These are phyloP conservation scores for Stachybotrys elegans DNA, from an alignment of 2,329 filamentous ascomycete genomes.

Conservation along the genomic window DNA sequence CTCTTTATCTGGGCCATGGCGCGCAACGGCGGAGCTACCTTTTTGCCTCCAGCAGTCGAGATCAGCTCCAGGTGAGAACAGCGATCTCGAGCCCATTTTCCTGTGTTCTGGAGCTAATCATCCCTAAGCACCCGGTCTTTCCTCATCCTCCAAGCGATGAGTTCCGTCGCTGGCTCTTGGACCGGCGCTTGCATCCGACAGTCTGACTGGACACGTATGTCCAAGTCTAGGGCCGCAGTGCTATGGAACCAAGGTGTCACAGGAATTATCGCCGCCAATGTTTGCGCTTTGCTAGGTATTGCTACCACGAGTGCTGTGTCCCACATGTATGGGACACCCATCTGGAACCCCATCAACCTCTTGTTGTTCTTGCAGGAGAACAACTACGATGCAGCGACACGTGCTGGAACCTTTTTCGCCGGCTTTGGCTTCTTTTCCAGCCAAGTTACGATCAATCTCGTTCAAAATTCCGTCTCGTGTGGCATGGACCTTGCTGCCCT, in stretches of 20 bases:
- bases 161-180: not conserved
- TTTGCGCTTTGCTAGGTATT: not conserved
- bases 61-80: not conserved
- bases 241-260: not conserved
- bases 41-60: not conserved
- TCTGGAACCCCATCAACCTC: not conserved
- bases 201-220: not conserved
- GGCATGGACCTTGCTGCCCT: not conserved
- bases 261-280: not conserved
- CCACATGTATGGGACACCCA: constrained; percentile 14
- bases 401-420: not conserved
- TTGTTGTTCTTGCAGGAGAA: not conserved
- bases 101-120: not conserved
- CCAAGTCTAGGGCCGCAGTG: not conserved
- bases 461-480: not conserved
- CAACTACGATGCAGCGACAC: not conserved
- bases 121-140: not conserved
- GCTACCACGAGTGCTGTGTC: too few relatives aligned
- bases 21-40: not conserved
- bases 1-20: not conserved
- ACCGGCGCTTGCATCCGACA: not conserved
- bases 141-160: not conserved
- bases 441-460: not conserved
- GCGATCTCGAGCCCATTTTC: not conserved
- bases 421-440: not conserved